These are phyloP conservation scores for Hymenoscyphus occultus DNA, from an alignment of 2,329 filamentous ascomycete species.

Conservation along the genomic window DNA sequence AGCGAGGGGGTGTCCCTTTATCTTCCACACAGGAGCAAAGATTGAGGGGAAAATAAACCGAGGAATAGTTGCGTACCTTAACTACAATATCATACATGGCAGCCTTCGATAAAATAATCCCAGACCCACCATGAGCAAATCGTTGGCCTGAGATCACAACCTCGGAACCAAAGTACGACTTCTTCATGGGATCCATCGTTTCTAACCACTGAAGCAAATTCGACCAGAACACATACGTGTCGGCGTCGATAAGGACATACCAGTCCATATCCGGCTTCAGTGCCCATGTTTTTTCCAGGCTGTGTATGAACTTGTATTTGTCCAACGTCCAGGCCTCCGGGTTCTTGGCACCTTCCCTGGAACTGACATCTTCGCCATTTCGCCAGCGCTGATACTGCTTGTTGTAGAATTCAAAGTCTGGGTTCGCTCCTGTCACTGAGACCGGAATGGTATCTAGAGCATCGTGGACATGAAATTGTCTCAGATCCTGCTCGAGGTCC, in stretches of 20 bases:
- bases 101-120: slow-evolving; percentile 50
- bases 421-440: slow-evolving; percentile 43
- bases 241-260: slow-evolving; percentile 58
- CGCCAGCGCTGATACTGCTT: slow-evolving; percentile 43
- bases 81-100: slow-evolving; percentile 48
- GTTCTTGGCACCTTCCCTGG: slow-evolving; percentile 25
- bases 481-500: slow-evolving; percentile 51
- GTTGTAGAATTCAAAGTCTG: slow-evolving; percentile 48
- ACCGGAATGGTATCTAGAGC: slow-evolving; percentile 44
- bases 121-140: slow-evolving; percentile 56
- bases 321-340: slow-evolving; percentile 51
- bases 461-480: slow-evolving; percentile 44
- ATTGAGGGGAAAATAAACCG: neutral
- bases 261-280: slow-evolving; percentile 52
- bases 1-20: no score
- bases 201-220: slow-evolving; percentile 41
- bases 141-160: slow-evolving; percentile 42
- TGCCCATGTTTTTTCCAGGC: slow-evolving; percentile 53
- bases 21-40: no score
- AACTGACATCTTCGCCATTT: slow-evolving; percentile 41
- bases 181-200: slow-evolving; percentile 31
- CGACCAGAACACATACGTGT: slow-evolving; percentile 55
- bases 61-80: neutral
- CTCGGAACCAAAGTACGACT: slow-evolving; percentile 52
- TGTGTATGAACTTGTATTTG: slow-evolving; percentile 61